Percentiles rank a stretch among this genome's conserved stretches.
Evolutionary conservation across 768 basidiomycete species (phyloP).

Genomic region (Tricholoma terreum): DNA sequence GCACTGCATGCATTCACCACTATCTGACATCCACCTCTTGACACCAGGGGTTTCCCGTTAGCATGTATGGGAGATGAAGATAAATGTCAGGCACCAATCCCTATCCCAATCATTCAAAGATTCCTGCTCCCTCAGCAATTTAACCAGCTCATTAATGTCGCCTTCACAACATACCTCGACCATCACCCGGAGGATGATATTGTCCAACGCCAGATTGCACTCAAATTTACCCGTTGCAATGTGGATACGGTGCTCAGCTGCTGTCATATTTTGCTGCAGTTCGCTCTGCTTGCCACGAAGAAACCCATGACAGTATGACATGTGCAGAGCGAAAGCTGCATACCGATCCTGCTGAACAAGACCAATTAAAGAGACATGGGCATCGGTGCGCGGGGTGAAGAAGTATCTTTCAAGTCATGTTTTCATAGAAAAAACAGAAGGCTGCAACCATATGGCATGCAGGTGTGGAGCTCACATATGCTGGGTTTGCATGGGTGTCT

Average conservation of each 20-base stretch:
- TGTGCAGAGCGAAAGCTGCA: constrained; percentile 38
- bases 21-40: too few species aligned
- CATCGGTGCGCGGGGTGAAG: constrained; percentile 36
- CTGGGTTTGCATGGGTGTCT: constrained; percentile 50
- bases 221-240: constrained; percentile 54
- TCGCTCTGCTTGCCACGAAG: constrained; percentile 47
- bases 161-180: constrained; percentile 54
- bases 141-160: constrained; percentile 47
- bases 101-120: constrained; percentile 49
- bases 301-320: constrained; percentile 49
- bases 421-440: constrained; percentile 47
- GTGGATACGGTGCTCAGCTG: constrained; percentile 36
- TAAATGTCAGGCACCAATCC: constrained; percentile 48
- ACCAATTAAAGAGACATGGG: constrained; percentile 42
- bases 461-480: constrained; percentile 51
- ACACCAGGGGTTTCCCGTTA: too few species aligned
- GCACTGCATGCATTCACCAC: too few species aligned
- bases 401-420: constrained; percentile 44
- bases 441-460: constrained; percentile 57
- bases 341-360: constrained; percentile 37
- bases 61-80: constrained; percentile 61
- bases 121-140: constrained; percentile 51
- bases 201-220: constrained; percentile 74
- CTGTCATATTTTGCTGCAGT: constrained; percentile 47
- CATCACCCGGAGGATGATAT: constrained; percentile 53